Percentiles rank a stretch among this genome's conserved stretches.
Evolutionary conservation across 306 rosid species (phyloP).

Genomic region (Elaeagnus macrophylla): DNA sequence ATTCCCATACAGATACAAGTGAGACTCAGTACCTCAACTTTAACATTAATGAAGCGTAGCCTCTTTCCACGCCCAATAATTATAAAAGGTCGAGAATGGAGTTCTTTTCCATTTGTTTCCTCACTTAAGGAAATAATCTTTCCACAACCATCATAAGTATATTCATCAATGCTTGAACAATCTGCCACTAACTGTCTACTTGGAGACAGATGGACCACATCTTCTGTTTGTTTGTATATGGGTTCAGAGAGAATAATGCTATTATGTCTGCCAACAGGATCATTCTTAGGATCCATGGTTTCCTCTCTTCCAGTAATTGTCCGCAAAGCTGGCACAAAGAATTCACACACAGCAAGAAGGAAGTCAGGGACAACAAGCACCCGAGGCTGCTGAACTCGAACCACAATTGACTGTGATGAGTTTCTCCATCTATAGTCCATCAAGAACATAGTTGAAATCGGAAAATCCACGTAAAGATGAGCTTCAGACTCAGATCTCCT

Average conservation of each 20-base stretch:
- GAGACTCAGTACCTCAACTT: conserved; percentile 66
- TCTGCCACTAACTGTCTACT: conserved; percentile 76
- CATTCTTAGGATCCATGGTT: conserved; percentile 74
- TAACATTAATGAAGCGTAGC: conserved; percentile 80
- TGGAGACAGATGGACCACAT: conserved; percentile 73
- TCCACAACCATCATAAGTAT: conserved; percentile 90
- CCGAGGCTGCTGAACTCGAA: conserved; percentile 91
- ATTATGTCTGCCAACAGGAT: conserved; percentile 56
- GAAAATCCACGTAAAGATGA: conserved; percentile 43
- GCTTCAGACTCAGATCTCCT: conserved; percentile 35
- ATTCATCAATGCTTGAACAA: conserved; percentile 61
- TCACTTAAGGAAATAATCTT: conserved; percentile 55
- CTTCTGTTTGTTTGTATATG: conserved; percentile 66
- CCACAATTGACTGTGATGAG: conserved; percentile 72
- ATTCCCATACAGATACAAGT: neutral
- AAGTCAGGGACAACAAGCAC: conserved; percentile 97
- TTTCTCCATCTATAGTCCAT: conserved; percentile 87
- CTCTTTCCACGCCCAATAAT: conserved; percentile 77
- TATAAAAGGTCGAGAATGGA: conserved; percentile 60
- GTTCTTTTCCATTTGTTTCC: conserved; percentile 57
- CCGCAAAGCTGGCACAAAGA: conserved; percentile 88
- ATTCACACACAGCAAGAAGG: conserved; percentile 89
- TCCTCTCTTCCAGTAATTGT: conserved; percentile 92
- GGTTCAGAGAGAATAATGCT: conserved; percentile 58
- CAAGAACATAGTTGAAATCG: conserved; percentile 78